Evolutionary conservation across 495 filamentous ascomycete species (phyloP), one percentile per base, ranked within the genome.

Genomic region (Xylaria intraflava): DNA sequence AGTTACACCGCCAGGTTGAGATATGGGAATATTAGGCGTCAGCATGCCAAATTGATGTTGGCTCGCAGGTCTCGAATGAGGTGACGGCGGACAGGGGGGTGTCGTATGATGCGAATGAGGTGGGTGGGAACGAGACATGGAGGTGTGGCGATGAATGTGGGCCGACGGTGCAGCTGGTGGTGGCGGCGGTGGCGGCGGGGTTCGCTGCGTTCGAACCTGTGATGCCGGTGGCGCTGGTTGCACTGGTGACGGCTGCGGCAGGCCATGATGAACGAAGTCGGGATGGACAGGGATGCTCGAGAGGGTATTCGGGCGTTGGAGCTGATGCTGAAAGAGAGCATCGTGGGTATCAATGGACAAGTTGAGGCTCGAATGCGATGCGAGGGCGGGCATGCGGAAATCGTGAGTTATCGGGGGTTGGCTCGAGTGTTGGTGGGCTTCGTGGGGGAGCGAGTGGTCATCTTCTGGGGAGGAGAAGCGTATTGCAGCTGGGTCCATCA

Each of bases 41-140:
- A 77, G 57, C 51, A 76, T 69, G n/a, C 75, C 74, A 51, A 76
- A 78, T 49, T 75, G 75, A 8, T 60, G 62, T 20, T 57, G 48
- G 6, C 45, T 27, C 9, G 55, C 45, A 20, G 64, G 59, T 16
- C 58, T 55, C 48, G 65, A 66, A 11, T 68, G 68, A 33, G 66
- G 67, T 29, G 69, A 59, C 11, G 65, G 65, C 11, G 42, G 45
- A 19, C 51, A 54, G 46, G 60, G 48, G 19, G 60, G 36, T 58
- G 65, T 60, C 35, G 35, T n/a, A 27, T 69, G 67, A 46, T 71
- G 69, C 27, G 65, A 65, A 41, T 63, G 64, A 46, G 67, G 65
- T 58, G 61, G 67, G 36, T 59, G 68, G 27, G 63, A 53, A 19
- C 60, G 65, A 53, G 58, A 56, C 22, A 59, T 64, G 49, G 58